Evolutionary conservation across 2,329 filamentous ascomycete genomes (phyloP).

Genomic region (Botrytis hyacinthi): DNA sequence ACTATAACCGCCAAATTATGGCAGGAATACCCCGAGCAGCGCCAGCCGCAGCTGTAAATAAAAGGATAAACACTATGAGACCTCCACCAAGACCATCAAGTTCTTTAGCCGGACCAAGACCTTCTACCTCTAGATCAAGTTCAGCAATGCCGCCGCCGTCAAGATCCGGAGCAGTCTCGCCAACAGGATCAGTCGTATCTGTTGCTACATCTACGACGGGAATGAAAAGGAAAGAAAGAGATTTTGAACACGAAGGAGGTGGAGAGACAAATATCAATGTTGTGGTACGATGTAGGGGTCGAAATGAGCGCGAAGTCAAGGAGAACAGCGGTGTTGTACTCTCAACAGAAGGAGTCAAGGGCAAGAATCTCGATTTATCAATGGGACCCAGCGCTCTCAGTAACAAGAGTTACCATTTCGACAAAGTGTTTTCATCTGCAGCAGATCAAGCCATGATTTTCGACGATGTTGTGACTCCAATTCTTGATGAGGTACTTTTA

Average conservation of each 20-base stretch:
- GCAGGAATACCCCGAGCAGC: constrained; percentile 53
- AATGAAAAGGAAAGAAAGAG: constrained; percentile 82
- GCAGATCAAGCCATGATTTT: constrained; percentile 93
- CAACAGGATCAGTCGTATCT: constrained; percentile 67
- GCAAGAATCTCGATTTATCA: constrained; percentile 77
- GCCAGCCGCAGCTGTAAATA: constrained; percentile 45
- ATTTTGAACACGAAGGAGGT: constrained; percentile 69
- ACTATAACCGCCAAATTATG: constrained; percentile 42
- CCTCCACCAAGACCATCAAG: constrained; percentile 54
- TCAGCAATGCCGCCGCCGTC: constrained; percentile 38
- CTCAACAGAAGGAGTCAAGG: constrained; percentile 81
- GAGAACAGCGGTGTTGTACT: constrained; percentile 96
- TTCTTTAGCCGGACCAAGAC: constrained; percentile 27
- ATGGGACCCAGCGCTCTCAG: constrained; percentile 91
- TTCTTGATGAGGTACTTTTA: constrained; percentile 76
- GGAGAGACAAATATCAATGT: constrained; percentile 98
- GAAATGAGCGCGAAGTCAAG: constrained; percentile 86
- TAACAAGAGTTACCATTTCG: constrained; percentile 96
- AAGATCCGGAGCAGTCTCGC: constrained; percentile 50
- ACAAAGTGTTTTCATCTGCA: constrained; percentile 93
- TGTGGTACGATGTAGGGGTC: constrained; percentile 88
- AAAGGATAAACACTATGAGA: constrained; percentile 50
- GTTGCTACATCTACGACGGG: constrained; percentile 51
- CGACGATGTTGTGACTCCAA: constrained; percentile 90
- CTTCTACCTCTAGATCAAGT: constrained; percentile 43